phyloP scores from a whole-genome alignment of 2,329 filamentous ascomycete genomes.

The Xylaria sp. region DNA sequence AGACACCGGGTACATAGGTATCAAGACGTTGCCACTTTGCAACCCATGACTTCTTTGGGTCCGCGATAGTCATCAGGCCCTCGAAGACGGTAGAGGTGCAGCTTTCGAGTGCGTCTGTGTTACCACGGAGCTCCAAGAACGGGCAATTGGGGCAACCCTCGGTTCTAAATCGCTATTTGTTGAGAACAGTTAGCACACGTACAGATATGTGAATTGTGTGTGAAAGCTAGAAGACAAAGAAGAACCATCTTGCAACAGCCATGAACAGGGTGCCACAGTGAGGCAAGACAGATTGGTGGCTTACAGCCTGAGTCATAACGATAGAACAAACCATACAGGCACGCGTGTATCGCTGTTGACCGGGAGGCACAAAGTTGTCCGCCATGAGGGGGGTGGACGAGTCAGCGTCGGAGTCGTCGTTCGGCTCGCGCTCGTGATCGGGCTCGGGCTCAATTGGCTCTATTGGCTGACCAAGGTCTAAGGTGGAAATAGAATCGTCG shows the following conservation, averaged over 20 bases:
- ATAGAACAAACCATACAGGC: constrained; percentile 99
- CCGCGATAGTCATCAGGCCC: constrained; percentile 84
- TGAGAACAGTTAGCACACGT: constrained; percentile 5
- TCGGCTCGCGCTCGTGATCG: too few species aligned
- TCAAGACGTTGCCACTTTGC: constrained; percentile 96
- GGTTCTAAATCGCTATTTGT: constrained; percentile 78
- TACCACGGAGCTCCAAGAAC: constrained; percentile 84
- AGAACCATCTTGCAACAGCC: constrained; percentile 1
- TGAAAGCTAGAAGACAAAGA: not conserved
- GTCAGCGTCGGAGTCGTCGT: too few species aligned
- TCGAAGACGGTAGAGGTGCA: constrained; percentile 98
- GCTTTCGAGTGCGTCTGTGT: constrained; percentile 83
- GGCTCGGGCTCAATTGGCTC: too few species aligned
- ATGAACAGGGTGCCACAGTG: not conserved
- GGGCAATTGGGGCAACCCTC: constrained; percentile 97
- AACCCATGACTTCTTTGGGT: constrained; percentile 90
- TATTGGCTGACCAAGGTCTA: not conserved
- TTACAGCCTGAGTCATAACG: constrained; percentile 81
- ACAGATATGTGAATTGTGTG: not conserved
- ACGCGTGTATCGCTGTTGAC: constrained; percentile 85
- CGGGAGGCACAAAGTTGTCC: constrained; percentile 74
- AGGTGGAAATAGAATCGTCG: not conserved
- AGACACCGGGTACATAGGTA: constrained; percentile 86
- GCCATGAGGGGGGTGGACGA: constrained; percentile 56
- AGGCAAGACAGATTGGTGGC: constrained; percentile 44